Evolutionary conservation across 2,329 filamentous ascomycete species (phyloP).

Genomic region (Colletotrichum camelliae): DNA sequence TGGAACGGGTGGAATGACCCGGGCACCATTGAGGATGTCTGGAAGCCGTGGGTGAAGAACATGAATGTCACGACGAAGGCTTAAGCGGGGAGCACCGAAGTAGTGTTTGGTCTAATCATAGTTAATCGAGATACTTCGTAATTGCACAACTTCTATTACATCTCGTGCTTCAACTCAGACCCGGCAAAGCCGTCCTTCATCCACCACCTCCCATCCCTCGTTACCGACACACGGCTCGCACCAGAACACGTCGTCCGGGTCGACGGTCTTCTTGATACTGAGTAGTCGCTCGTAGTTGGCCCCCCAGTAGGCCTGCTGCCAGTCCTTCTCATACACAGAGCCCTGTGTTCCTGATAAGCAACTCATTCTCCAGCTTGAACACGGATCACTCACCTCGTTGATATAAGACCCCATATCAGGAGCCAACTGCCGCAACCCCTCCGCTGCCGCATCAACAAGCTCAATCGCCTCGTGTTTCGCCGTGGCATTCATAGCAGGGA

Average conservation of each 20-base stretch:
- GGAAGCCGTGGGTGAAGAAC: slow-evolving; percentile 54
- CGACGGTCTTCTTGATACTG: slow-evolving; percentile 14
- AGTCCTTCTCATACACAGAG: slow-evolving; percentile 15
- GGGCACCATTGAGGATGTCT: slow-evolving; percentile 50
- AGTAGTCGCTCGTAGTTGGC: slow-evolving; percentile 8
- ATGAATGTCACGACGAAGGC: slow-evolving; percentile 46
- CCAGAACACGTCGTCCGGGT: slow-evolving; percentile 17
- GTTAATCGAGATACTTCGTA: background rate
- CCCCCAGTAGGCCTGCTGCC: slow-evolving; percentile 20
- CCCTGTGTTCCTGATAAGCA: background rate
- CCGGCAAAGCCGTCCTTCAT: slow-evolving; percentile 1
- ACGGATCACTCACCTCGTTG: slow-evolving; percentile 5
- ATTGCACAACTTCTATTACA: background rate
- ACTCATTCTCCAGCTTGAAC: too few relatives aligned
- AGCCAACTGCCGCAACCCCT: slow-evolving; percentile 34
- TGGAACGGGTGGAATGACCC: slow-evolving; percentile 53
- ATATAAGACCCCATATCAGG: slow-evolving; percentile 18
- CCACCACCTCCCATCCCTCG: slow-evolving; percentile 4
- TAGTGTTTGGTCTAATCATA: background rate
- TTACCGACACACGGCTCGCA: slow-evolving; percentile 10
- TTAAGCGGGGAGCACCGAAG: background rate
- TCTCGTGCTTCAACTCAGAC: background rate
- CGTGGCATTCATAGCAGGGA: slow-evolving; percentile 37
- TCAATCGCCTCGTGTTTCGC: slow-evolving; percentile 30
- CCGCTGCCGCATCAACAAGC: slow-evolving; percentile 29